phyloP scores from a whole-genome alignment of 257 asterid genomes.

The Fraxinus quadrangulata region DNA sequence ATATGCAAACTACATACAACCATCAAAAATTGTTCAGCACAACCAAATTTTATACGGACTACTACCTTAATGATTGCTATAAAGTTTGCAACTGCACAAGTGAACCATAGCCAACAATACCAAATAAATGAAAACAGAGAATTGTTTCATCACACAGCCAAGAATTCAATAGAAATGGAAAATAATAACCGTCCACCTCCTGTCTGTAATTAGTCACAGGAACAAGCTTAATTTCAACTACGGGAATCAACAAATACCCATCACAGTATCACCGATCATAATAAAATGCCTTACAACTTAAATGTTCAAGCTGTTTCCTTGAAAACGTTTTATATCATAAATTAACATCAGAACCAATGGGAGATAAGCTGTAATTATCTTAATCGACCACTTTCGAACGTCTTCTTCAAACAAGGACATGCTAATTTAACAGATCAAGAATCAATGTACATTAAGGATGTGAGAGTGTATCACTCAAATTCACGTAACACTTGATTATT shows the following conservation, averaged over 20 bases:
- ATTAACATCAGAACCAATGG: too few relatives aligned
- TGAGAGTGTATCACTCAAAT: too few relatives aligned
- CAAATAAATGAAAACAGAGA: not conserved
- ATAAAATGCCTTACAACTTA: not conserved
- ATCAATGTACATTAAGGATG: too few relatives aligned
- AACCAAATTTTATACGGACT: not conserved
- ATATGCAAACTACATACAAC: not conserved
- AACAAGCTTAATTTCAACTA: not conserved
- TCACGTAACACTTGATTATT: too few relatives aligned
- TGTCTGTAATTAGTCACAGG: not conserved
- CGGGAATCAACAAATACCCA: not conserved
- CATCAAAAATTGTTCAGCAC: not conserved
- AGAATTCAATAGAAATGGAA: not conserved
- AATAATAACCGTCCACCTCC: not conserved
- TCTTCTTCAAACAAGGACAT: too few relatives aligned
- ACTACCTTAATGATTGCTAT: not conserved
- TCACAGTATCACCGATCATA: not conserved
- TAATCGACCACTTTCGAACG: too few relatives aligned
- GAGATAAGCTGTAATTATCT: too few relatives aligned
- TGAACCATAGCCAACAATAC: not conserved
- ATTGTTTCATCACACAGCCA: not conserved
- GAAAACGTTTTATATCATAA: too few relatives aligned
- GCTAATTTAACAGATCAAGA: too few relatives aligned
- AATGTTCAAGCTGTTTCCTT: not conserved
- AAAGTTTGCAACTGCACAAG: not conserved